Conservation (phyloP, 2,329 filamentous ascomycete genomes). For the Fusarium subglutinans region DNA sequence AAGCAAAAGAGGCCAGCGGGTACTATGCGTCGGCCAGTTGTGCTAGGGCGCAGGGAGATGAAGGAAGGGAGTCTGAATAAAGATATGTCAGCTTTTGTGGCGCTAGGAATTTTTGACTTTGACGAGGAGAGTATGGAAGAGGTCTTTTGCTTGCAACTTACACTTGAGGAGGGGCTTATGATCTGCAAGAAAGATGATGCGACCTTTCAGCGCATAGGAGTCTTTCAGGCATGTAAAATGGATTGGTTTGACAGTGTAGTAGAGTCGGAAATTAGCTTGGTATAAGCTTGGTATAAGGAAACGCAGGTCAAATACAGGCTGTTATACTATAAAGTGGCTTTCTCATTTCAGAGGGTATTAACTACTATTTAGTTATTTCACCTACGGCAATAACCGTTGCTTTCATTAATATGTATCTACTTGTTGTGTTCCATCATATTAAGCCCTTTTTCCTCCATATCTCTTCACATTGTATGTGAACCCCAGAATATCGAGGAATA, state of each 20-base stretch:
- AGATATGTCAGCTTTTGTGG: background rate
- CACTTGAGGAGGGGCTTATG: background rate
- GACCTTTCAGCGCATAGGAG: background rate
- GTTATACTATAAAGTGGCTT: too few species aligned
- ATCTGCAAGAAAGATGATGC: background rate
- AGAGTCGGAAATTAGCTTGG: background rate
- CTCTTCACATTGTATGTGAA: constrained; percentile 46
- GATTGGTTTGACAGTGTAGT: background rate
- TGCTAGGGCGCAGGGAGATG: background rate
- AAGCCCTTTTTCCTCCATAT: constrained; percentile 45
- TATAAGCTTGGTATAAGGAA: background rate
- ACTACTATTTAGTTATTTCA: fast-evolving
- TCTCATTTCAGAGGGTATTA: fast-evolving
- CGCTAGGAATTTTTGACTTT: constrained; percentile 1
- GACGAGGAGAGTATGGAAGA: background rate
- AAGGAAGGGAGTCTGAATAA: background rate
- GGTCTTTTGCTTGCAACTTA: background rate
- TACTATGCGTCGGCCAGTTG: background rate
- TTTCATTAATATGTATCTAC: background rate
- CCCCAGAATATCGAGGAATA: constrained; percentile 49
- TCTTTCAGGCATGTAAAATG: background rate
- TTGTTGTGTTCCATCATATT: background rate
- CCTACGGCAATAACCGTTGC: fast-evolving
- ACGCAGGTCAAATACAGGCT: background rate
- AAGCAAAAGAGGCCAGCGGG: background rate